These are phyloP conservation scores for Macrocybe sp. DNA, from an alignment of 1,284 basidiomycete species.

Conservation along the genomic window DNA sequence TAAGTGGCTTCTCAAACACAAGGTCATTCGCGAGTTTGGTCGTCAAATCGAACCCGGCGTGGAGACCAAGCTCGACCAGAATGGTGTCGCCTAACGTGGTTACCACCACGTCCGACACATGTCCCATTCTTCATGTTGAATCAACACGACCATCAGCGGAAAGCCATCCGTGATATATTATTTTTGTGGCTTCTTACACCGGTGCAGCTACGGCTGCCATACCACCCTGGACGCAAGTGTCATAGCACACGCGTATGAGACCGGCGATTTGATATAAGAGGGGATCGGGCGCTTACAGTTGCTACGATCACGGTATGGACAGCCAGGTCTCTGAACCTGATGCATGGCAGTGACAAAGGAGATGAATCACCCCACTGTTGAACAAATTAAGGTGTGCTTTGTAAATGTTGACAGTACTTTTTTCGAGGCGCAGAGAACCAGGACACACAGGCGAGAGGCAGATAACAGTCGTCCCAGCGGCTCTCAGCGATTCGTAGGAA, in stretches of 20 bases:
- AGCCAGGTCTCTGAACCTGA: slow-evolving; percentile 58
- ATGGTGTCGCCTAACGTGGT: slow-evolving; percentile 51
- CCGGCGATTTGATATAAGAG: neutral
- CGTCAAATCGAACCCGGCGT: slow-evolving; percentile 48
- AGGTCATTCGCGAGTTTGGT: slow-evolving; percentile 50
- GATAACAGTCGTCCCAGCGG: slow-evolving; percentile 53
- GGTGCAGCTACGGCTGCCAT: slow-evolving; percentile 44
- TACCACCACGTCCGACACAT: slow-evolving; percentile 45
- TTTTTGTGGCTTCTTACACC: slow-evolving; percentile 20
- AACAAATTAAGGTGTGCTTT: slow-evolving; percentile 3
- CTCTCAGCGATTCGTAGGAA: slow-evolving; percentile 56
- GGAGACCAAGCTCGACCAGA: slow-evolving; percentile 49
- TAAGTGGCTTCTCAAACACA: slow-evolving; percentile 45
- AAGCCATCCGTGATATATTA: neutral
- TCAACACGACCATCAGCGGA: neutral
- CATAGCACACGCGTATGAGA: slow-evolving; percentile 7
- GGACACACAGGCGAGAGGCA: slow-evolving; percentile 56
- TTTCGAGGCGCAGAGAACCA: neutral
- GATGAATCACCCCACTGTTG: slow-evolving; percentile 61
- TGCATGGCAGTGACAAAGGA: slow-evolving; percentile 58
- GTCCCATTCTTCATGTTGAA: slow-evolving; percentile 37
- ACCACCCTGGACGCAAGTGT: slow-evolving; percentile 40
- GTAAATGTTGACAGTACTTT: neutral
- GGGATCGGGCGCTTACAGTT: slow-evolving; percentile 36
- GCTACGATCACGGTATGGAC: slow-evolving; percentile 57